Conservation (phyloP, 78 protist species). For the Goniomonas avonlea region DNA sequence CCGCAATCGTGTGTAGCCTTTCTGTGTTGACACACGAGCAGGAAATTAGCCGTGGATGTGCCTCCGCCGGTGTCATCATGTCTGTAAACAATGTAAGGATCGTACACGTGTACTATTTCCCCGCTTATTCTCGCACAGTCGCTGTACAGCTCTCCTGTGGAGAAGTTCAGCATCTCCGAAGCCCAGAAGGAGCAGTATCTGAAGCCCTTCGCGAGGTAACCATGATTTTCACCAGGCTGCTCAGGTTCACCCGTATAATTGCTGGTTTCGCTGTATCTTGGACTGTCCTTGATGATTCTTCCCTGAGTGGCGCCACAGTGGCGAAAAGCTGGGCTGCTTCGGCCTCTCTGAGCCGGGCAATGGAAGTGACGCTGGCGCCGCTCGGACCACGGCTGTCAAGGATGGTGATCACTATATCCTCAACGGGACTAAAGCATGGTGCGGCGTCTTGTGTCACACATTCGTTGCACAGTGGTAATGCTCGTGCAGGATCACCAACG, state of each 20-base stretch:
- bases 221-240: too few species aligned
- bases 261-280: too few species aligned
- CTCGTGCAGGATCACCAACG: not conserved
- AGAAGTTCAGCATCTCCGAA: conserved; percentile 7
- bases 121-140: not conserved
- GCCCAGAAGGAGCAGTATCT: conserved; percentile 26
- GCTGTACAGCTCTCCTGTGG: conserved; percentile 21
- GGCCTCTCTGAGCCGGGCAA: conserved; percentile 34
- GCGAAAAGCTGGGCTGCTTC: conserved; percentile 26
- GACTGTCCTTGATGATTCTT: too few species aligned
- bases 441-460: not conserved
- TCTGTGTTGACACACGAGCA: too few species aligned
- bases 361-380: conserved; percentile 35
- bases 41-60: conserved; percentile 35
- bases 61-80: conserved; percentile 29
- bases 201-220: conserved; percentile 10
- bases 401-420: conserved; percentile 15
- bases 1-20: too few species aligned
- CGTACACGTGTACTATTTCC: conserved; percentile 1
- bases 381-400: not conserved
- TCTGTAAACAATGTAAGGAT: conserved; percentile 26
- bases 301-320: too few species aligned
- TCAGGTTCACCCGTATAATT: too few species aligned
- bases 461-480: not conserved
- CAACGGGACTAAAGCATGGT: conserved; percentile 22